Evolutionary conservation across 2,329 filamentous ascomycete genomes (phyloP).

Genomic region (Botrytis squamosa): DNA sequence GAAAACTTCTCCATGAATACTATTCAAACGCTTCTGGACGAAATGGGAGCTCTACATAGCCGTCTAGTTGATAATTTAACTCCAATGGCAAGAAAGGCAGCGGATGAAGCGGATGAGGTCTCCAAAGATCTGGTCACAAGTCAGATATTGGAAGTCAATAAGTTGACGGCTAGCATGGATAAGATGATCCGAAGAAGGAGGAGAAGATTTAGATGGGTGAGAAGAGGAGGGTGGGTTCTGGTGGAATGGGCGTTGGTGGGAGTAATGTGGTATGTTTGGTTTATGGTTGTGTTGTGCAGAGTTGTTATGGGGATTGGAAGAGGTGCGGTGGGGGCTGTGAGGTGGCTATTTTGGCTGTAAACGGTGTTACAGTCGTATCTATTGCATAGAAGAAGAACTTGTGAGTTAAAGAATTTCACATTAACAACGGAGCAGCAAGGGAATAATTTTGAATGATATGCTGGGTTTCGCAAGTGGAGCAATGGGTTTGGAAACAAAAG

Average conservation of each 20-base stretch:
- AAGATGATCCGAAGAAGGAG: conserved; percentile 70
- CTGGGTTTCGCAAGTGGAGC: background rate
- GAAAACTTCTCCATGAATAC: conserved; percentile 58
- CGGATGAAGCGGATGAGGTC: conserved; percentile 78
- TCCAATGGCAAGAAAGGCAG: conserved; percentile 62
- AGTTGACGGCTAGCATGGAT: conserved; percentile 75
- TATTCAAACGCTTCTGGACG: conserved; percentile 48
- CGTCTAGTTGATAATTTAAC: conserved; percentile 47
- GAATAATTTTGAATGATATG: background rate
- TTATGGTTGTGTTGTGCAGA: conserved; percentile 76
- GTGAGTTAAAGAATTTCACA: background rate
- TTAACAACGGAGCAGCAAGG: background rate
- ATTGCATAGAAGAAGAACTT: background rate
- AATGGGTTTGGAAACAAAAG: conserved; percentile 12
- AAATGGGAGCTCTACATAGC: conserved; percentile 46
- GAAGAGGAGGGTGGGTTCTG: conserved; percentile 73
- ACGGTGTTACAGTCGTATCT: background rate
- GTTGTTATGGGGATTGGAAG: conserved; percentile 62
- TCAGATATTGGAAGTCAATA: conserved; percentile 77
- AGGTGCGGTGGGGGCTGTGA: conserved; percentile 57
- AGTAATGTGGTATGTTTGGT: conserved; percentile 93
- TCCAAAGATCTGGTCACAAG: conserved; percentile 72
- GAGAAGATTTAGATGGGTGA: conserved; percentile 68
- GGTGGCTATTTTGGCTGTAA: conserved; percentile 68
- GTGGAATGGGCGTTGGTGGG: conserved; percentile 87